Conservation (phyloP, 495 filamentous ascomycete species). For the Aspergillus saccharolyticus region DNA sequence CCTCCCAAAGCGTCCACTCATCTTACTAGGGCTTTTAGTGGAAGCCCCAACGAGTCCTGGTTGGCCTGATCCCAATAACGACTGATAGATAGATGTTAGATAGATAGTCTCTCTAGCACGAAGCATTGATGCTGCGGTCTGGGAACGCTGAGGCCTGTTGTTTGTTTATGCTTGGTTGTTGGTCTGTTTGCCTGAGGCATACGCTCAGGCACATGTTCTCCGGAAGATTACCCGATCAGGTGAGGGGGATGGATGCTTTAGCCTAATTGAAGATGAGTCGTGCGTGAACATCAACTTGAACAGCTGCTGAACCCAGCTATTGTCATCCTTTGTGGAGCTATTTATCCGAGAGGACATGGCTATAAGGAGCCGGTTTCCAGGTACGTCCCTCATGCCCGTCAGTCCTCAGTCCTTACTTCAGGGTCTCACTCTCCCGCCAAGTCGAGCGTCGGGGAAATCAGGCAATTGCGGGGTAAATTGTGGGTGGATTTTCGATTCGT, state of each 20-base stretch:
- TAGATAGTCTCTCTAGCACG: too few species aligned
- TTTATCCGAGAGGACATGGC: neutral
- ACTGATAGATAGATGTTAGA: too few species aligned
- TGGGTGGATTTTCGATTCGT: neutral
- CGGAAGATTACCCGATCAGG: slow-evolving; percentile 11
- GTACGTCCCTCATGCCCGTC: too few species aligned
- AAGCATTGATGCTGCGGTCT: too few species aligned
- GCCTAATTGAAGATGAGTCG: neutral
- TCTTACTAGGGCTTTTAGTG: too few species aligned
- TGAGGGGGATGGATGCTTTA: too few species aligned
- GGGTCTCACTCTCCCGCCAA: neutral
- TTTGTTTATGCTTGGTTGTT: too few species aligned
- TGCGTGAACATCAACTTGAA: neutral
- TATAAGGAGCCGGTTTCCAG: neutral
- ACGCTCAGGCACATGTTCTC: too few species aligned
- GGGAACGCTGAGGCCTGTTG: too few species aligned
- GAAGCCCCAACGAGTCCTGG: too few species aligned
- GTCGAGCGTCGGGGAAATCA: neutral
- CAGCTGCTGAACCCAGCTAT: neutral
- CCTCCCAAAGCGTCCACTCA: too few species aligned
- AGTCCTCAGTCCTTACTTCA: neutral
- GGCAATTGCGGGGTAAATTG: neutral
- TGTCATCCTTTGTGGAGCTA: neutral
- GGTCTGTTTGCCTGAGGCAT: neutral
- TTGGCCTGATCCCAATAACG: too few species aligned